Percentiles rank a stretch among this genome's conserved stretches.
phyloP scores from a whole-genome alignment of 768 basidiomycete genomes.

The Russula vinacea region DNA sequence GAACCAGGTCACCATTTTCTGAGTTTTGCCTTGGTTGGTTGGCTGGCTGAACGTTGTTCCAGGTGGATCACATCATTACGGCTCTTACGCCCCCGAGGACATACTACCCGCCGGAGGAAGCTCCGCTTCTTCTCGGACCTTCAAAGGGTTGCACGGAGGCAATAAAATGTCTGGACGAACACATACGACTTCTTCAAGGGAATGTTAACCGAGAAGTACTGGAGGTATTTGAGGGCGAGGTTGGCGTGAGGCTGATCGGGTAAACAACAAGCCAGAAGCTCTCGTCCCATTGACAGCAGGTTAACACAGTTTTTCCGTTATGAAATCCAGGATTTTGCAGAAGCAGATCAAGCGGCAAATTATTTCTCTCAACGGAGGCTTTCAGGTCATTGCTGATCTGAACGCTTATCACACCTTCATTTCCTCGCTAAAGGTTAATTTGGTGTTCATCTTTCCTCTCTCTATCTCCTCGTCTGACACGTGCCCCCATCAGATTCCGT shows the following conservation, averaged over 20 bases:
- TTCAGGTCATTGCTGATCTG: conserved; percentile 93
- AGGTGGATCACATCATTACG: conserved; percentile 93
- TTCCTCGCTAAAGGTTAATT: conserved; percentile 70
- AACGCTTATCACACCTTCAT: conserved; percentile 93
- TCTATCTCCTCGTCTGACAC: conserved; percentile 13
- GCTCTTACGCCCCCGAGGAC: conserved; percentile 79
- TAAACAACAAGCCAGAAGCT: conserved; percentile 26
- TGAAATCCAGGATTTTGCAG: conserved; percentile 70
- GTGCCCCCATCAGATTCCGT: conserved; percentile 51
- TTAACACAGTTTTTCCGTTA: conserved; percentile 11
- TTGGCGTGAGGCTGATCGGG: conserved; percentile 68
- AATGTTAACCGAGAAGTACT: conserved; percentile 95
- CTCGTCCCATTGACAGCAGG: conserved; percentile 5
- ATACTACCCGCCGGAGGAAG: conserved; percentile 85
- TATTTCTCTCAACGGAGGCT: conserved; percentile 89
- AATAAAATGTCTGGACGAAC: conserved; percentile 82
- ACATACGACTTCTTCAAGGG: conserved; percentile 87
- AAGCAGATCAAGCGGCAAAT: conserved; percentile 98
- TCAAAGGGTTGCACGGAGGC: conserved; percentile 88
- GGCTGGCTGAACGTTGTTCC: conserved; percentile 9
- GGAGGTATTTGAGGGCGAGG: conserved; percentile 97
- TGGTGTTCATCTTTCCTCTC: neutral
- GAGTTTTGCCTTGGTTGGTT: conserved; percentile 1
- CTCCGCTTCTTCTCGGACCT: conserved; percentile 75
- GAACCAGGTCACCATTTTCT: conserved; percentile 68